phyloP scores from a whole-genome alignment of 2,329 filamentous ascomycete species.

The Aspergillus jensenii region DNA sequence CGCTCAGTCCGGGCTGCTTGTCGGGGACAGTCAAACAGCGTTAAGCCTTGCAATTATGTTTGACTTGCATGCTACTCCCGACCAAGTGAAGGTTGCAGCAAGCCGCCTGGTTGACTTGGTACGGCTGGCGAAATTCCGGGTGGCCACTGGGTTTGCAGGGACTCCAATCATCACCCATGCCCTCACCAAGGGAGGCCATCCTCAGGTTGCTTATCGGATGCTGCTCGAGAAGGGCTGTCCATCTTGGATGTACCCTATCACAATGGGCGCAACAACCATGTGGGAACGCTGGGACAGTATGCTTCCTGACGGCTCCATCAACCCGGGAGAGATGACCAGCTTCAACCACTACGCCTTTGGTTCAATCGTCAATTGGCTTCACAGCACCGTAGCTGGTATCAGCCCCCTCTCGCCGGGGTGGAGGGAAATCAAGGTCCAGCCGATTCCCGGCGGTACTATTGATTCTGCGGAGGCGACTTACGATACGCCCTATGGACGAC shows the following conservation, averaged over 20 bases:
- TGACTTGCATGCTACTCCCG: constrained; percentile 18
- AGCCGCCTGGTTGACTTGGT: constrained; percentile 17
- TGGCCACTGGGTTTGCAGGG: constrained; percentile 38
- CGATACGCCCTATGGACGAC: constrained; percentile 31
- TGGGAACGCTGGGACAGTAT: constrained; percentile 49
- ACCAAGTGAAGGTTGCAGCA: constrained; percentile 6
- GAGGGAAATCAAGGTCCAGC: constrained; percentile 28
- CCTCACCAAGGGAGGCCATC: constrained; percentile 22
- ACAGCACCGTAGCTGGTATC: constrained; percentile 28
- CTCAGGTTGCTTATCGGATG: constrained; percentile 40
- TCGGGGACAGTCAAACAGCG: constrained; percentile 34
- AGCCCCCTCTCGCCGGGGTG: constrained; percentile 30
- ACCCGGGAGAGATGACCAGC: constrained; percentile 44
- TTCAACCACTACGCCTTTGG: constrained; percentile 47
- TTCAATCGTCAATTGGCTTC: constrained; percentile 40
- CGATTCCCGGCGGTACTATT: constrained; percentile 32
- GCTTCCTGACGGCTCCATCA: constrained; percentile 38
- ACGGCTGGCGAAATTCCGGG: constrained; percentile 29
- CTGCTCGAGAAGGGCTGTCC: constrained; percentile 35
- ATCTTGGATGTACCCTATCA: constrained; percentile 42
- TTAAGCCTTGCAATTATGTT: constrained; percentile 26
- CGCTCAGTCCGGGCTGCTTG: constrained; percentile 26
- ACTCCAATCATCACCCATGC: constrained; percentile 31
- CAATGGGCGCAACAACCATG: constrained; percentile 43
- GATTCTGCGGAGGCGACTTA: constrained; percentile 28